Percentiles rank a stretch among this genome's conserved stretches.
Evolutionary conservation across 2,329 filamentous ascomycete species (phyloP).

Genomic region (Byssothecium circinans): DNA sequence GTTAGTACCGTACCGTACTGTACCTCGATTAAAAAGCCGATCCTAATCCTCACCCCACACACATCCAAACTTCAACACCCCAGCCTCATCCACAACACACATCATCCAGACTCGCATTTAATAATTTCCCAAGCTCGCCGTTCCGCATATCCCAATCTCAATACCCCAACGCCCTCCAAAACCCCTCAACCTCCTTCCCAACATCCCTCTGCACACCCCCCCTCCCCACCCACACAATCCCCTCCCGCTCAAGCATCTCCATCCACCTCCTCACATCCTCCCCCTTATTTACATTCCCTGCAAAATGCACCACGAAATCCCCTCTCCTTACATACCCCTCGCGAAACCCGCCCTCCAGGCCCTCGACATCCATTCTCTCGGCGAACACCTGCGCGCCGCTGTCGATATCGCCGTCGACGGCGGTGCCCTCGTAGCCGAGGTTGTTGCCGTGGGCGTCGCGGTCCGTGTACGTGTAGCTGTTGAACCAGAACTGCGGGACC

Average conservation of each 20-base stretch:
- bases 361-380: background rate
- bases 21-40: too few relatives aligned
- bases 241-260: background rate
- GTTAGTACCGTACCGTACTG: too few relatives aligned
- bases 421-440: background rate
- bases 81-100: too few relatives aligned
- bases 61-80: too few relatives aligned
- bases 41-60: too few relatives aligned
- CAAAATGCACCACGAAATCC: constrained; percentile 1
- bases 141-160: too few relatives aligned
- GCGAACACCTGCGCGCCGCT: background rate
- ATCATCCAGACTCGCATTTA: too few relatives aligned
- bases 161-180: constrained; percentile 1
- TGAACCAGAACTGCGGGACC: constrained; percentile 1
- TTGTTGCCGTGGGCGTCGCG: background rate
- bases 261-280: background rate
- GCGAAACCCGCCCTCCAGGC: background rate
- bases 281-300: background rate
- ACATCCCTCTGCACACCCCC: background rate
- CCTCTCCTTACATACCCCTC: background rate
- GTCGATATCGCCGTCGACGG: background rate
- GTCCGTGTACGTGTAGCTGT: constrained; percentile 1
- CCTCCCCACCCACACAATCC: background rate
- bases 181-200: background rate
- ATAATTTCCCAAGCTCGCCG: too few relatives aligned